These are phyloP conservation scores for Colletotrichum higginsianum DNA, from an alignment of 2,329 filamentous ascomycete genomes.

Conservation along the genomic window DNA sequence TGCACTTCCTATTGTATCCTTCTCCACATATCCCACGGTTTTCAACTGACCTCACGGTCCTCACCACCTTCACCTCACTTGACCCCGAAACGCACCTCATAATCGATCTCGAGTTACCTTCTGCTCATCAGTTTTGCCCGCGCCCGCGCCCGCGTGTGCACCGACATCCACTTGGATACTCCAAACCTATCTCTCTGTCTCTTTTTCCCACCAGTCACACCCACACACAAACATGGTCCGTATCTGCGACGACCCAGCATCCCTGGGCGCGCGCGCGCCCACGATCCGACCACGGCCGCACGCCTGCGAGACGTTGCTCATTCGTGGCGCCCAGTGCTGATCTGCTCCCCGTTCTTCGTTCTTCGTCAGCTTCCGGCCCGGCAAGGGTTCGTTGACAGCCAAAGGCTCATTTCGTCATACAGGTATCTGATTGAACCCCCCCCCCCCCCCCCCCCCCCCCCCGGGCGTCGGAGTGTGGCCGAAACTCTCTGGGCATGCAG, in stretches of 20 bases:
- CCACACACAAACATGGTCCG: slow-evolving; percentile 7
- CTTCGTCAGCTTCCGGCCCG: not conserved
- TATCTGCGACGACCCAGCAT: slow-evolving; percentile 6
- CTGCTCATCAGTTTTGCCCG: slow-evolving; percentile 2
- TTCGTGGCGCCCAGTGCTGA: not conserved
- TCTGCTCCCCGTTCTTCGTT: not conserved
- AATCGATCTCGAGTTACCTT: slow-evolving; percentile 3
- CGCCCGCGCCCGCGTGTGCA: not conserved
- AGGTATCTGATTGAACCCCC: slow-evolving; percentile 14
- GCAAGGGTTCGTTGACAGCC: slow-evolving; percentile 3
- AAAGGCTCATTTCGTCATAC: slow-evolving; percentile 26
- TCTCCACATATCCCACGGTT: slow-evolving; percentile 27
- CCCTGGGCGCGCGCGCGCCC: slow-evolving; percentile 3
- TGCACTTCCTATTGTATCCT: not conserved
- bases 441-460: slow-evolving; percentile 40
- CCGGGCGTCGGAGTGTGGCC: slow-evolving; percentile 38
- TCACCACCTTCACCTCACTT: slow-evolving; percentile 10
- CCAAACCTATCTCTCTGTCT: slow-evolving; percentile 7
- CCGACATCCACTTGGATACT: slow-evolving; percentile 10
- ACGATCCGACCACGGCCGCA: slow-evolving; percentile 4
- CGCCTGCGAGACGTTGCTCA: slow-evolving; percentile 2
- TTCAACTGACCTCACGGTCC: slow-evolving; percentile 18
- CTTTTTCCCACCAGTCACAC: slow-evolving; percentile 4
- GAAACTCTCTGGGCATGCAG: slow-evolving; percentile 28
- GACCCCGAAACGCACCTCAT: not conserved